Evolutionary conservation across 306 rosid genomes (phyloP), one percentile per base, ranked within the genome.

Genomic region (Pyrus betulifolia): DNA sequence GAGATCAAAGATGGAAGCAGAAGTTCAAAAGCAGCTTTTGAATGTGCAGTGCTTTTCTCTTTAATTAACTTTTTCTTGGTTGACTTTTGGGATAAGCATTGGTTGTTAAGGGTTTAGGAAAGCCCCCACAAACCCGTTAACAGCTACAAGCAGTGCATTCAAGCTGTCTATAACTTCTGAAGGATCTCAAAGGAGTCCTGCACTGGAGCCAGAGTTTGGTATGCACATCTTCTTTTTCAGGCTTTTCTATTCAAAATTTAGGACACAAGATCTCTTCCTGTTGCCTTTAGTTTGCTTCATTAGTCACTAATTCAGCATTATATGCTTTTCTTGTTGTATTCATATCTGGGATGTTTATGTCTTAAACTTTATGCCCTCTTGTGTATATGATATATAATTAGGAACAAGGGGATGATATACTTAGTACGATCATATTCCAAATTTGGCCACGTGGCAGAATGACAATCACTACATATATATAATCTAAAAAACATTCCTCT

Each of bases 121-220:
- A 80, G 82, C 65, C 17, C 71, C 81, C 82, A 31, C 64, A 33
- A n/a, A 12, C 42, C 71, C 8, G 49, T 76, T 38, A 22, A 55
- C 78, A 51, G 70, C 78, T 14, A 10, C 69, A 11, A 40, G 18
- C 18, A 87, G 89, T 91, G 97, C 89, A 76, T 82, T 89, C 92
- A 87, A 91, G 94, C 94, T 91, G 94, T 89, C 84, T 59, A 49
- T 49, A 69, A 60, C 91, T 83, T 87, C 27, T 87, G 60, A 30
- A 69, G 87, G 82, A 82, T 85, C 93, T 87, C 69, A 6, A 62
- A 44, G 46, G 62, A 71, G 19, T 12, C 45, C 59, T 23, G 35
- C 44, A 27, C 33, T 51, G 69, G 52, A 67, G 63, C 67, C 40
- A 49, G 27, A 62, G 84, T 62, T 54, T 70, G 72, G 69, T n/a